Conservation (phyloP, 2,329 filamentous ascomycete genomes). For the Chrysoporthe puriensis region DNA sequence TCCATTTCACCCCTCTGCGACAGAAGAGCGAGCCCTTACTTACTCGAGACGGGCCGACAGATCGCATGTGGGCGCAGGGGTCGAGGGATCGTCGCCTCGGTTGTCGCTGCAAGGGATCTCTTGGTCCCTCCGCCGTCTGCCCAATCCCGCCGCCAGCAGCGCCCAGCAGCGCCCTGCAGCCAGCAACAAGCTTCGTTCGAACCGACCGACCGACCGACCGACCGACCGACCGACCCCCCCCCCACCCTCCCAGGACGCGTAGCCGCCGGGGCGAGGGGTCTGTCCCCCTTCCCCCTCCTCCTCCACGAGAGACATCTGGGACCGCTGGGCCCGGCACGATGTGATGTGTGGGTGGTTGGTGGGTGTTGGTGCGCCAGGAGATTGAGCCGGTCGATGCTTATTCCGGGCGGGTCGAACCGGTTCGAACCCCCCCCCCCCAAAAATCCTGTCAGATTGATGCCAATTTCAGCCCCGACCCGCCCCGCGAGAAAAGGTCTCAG, state of each 20-base stretch:
- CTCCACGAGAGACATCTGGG: neutral
- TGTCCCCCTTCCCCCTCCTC: too few species aligned
- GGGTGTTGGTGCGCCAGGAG: too few species aligned
- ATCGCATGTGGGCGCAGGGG: conserved; percentile 2
- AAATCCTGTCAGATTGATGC: neutral
- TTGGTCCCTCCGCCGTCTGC: neutral
- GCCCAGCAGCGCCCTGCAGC: neutral
- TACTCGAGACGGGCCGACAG: neutral
- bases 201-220: too few species aligned
- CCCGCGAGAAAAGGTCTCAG: neutral
- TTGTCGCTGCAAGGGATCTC: conserved; percentile 10
- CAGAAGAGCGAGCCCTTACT: too few species aligned
- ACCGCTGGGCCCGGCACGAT: too few species aligned
- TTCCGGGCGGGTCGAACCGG: too few species aligned
- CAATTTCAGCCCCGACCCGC: conserved; percentile 1
- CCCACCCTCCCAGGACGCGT: neutral
- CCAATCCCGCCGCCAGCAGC: neutral
- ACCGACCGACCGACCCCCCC: too few species aligned
- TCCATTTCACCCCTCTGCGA: too few species aligned
- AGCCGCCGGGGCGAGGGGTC: neutral
- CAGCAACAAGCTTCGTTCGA: neutral
- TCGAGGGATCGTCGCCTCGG: conserved; percentile 1
- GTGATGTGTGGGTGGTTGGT: too few species aligned
- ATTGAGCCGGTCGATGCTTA: too few species aligned
- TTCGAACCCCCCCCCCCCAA: neutral